phyloP scores from a whole-genome alignment of 1,139 yeast species.

The Scheffersomyces insectosa region DNA sequence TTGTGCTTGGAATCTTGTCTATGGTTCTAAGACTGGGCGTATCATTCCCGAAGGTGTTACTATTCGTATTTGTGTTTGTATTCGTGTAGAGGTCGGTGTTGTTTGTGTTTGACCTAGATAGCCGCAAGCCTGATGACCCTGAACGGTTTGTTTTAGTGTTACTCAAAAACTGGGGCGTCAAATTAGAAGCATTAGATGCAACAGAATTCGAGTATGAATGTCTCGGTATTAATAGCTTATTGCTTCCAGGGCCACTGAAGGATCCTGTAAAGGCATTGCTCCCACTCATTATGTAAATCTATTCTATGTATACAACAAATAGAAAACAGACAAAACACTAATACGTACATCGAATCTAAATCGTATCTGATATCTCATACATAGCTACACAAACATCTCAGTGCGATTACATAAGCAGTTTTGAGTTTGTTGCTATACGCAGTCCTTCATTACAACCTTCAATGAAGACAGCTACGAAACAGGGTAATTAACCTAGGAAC shows the following conservation, averaged over 20 bases:
- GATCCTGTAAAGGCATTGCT: not conserved
- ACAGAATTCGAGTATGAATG: slow-evolving; percentile 13
- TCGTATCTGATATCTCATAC: too few relatives aligned
- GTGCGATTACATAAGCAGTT: too few relatives aligned
- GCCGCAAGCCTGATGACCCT: slow-evolving; percentile 16
- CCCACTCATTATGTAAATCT: too few relatives aligned
- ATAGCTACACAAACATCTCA: too few relatives aligned
- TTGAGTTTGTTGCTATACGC: too few relatives aligned
- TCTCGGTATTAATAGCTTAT: slow-evolving; percentile 10
- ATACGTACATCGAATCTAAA: too few relatives aligned
- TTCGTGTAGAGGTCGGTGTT: slow-evolving; percentile 15
- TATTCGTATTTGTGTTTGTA: slow-evolving; percentile 6
- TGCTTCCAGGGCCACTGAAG: not conserved
- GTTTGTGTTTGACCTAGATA: slow-evolving; percentile 31
- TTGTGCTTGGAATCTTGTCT: slow-evolving; percentile 49
- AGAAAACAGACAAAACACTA: too few relatives aligned
- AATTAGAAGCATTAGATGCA: slow-evolving; percentile 7
- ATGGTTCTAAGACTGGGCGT: slow-evolving; percentile 34
- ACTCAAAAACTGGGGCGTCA: slow-evolving; percentile 3
- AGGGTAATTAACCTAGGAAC: too few relatives aligned
- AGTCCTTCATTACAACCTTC: too few relatives aligned
- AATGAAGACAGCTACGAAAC: too few relatives aligned
- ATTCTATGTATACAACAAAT: too few relatives aligned
- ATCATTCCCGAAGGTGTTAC: slow-evolving; percentile 13
- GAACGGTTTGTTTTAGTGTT: slow-evolving; percentile 9